A percentile compares a stretch with the other conserved stretches of the same genome.
Conservation (phyloP, 495 filamentous ascomycete genomes). For the Penicillium simplicissimum region DNA sequence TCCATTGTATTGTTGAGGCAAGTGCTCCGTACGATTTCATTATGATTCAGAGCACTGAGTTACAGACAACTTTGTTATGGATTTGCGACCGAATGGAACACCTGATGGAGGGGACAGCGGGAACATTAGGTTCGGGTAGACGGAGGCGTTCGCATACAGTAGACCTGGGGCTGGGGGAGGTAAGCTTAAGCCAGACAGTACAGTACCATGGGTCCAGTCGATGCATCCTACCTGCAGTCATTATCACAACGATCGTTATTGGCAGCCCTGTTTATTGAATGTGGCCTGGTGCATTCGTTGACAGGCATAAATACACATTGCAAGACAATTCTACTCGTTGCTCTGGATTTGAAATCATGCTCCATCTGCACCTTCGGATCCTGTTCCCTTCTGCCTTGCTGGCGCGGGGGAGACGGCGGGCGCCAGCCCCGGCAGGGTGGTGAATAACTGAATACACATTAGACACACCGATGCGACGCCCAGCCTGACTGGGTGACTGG, state of each 20-base stretch:
- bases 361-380: neutral
- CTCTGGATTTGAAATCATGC: neutral
- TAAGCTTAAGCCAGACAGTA: conserved; percentile 19
- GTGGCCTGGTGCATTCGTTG: neutral
- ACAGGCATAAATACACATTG: neutral
- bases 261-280: neutral
- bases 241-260: neutral
- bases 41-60: neutral
- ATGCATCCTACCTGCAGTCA: conserved; percentile 1
- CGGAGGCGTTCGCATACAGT: conserved; percentile 25
- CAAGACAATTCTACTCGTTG: neutral
- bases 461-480: conserved; percentile 2
- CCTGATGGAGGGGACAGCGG: neutral
- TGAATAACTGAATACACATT: neutral
- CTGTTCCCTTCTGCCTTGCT: neutral
- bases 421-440: neutral
- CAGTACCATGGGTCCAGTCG: conserved; percentile 3
- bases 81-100: neutral
- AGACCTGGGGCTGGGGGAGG: conserved; percentile 10
- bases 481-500: conserved; percentile 15
- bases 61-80: neutral
- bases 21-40: neutral
- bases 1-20: neutral
- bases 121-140: conserved; percentile 28
- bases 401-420: neutral